Evolutionary conservation across 768 basidiomycete genomes (phyloP), one percentile per base, ranked within the genome.

Genomic region (Phlegmacium glaucopus): DNA sequence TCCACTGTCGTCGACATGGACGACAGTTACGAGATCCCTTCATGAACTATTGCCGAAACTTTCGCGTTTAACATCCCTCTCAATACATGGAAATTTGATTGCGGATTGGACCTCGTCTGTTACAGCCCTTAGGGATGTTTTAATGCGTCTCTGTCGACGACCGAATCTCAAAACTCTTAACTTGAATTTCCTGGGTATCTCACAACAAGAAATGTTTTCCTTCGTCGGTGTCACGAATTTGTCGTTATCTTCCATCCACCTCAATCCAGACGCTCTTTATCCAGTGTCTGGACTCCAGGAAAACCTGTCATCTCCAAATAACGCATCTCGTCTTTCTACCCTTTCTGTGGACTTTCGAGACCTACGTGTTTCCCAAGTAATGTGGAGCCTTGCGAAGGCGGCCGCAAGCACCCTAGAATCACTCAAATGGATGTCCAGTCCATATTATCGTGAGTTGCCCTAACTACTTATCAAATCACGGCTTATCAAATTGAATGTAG

Each of bases 381-480:
- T 52, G 25, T 53, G 45, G 30, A 34, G 30, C 25, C 10, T 56
- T 12, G 44, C 47, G 9, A 40, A 39, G 36, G 53, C 48, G 1
- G 36, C 49, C 17, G 37, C 39, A 42, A 25, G 28, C 6, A 39
- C 42, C 4, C 42, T 59, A 13, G 49, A 46, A 11, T 41, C 39
- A 5, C 44, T 58, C 35, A 42, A 28, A 25, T 55, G 50, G 43
- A 40, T 54, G 22, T 43, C 55, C 1, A 52, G 53, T 32, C 49
- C 53, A 4, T 48, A 47, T 39, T 12, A 37, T 15, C 30, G 58
- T 56, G 42, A 13, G 55, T 43, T 9, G n/a, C n/a, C n/a, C n/a
- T n/a, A 22, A 10, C 30, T 17, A 9, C 35, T 44, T 22, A 43
- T 9, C 8, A 18, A 12, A 12, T 37, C 18, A 15, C 12, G 7